Conservation (phyloP, 2,329 filamentous ascomycete species). For the Colletotrichum navitas region DNA sequence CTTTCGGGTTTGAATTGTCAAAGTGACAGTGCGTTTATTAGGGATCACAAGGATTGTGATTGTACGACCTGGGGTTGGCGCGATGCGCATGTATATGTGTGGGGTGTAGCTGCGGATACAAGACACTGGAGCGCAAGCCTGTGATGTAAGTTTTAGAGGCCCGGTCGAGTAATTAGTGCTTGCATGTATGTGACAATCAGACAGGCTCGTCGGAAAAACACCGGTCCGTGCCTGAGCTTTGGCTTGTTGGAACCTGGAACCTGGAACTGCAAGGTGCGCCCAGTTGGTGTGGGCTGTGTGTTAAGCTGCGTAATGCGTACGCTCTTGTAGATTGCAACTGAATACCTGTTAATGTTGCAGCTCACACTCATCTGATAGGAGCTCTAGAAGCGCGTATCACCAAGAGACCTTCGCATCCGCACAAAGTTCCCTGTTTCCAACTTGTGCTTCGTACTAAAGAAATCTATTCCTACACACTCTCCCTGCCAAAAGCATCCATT, state of each 20-base stretch:
- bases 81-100: conserved; percentile 17
- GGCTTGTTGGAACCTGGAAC: conserved; percentile 39
- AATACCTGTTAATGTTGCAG: conserved; percentile 23
- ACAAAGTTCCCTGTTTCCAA: not conserved
- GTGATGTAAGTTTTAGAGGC: conserved; percentile 22
- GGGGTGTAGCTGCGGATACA: conserved; percentile 22
- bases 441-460: not conserved
- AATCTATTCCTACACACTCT: conserved; percentile 3
- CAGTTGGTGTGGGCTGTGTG: conserved; percentile 28
- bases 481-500: conserved; percentile 19
- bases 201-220: conserved; percentile 33
- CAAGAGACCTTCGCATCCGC: not conserved
- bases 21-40: not conserved
- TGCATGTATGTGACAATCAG: not conserved
- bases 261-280: conserved; percentile 34
- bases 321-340: conserved; percentile 28
- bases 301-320: conserved; percentile 39
- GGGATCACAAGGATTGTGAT: not conserved
- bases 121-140: conserved; percentile 13
- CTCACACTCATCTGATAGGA: conserved; percentile 33
- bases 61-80: not conserved
- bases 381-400: conserved; percentile 13
- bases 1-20: not conserved
- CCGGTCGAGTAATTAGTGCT: conserved; percentile 1
- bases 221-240: conserved; percentile 29